These are phyloP conservation scores for Pisolithus microcarpus DNA, from an alignment of 768 basidiomycete genomes.

Conservation along the genomic window DNA sequence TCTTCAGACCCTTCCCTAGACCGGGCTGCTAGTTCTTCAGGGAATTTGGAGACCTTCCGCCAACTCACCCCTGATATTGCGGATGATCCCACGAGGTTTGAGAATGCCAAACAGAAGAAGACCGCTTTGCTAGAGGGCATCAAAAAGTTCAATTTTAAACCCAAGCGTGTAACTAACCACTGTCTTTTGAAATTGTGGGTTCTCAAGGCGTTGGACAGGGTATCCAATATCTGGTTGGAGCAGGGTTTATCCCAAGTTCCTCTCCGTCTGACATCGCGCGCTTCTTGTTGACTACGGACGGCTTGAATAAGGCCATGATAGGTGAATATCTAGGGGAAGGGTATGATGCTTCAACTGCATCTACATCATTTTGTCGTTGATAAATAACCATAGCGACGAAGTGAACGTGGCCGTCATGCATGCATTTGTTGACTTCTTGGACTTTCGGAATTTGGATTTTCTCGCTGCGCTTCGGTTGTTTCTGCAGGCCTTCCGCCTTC, in stretches of 20 bases:
- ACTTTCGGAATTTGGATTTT: constrained; percentile 76
- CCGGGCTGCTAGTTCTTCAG: constrained; percentile 38
- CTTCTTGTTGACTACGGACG: constrained; percentile 85
- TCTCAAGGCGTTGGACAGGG: constrained; percentile 45
- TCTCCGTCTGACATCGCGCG: constrained; percentile 72
- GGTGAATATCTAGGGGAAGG: constrained; percentile 98
- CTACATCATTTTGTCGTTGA: constrained; percentile 3
- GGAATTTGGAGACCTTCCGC: constrained; percentile 50
- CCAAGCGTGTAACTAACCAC: constrained; percentile 67
- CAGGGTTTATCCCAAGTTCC: constrained; percentile 74
- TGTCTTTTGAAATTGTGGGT: not conserved
- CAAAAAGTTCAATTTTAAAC: constrained; percentile 97
- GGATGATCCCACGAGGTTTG: constrained; percentile 92
- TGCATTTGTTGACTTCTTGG: constrained; percentile 89
- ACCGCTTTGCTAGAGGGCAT: constrained; percentile 91
- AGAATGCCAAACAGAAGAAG: constrained; percentile 94
- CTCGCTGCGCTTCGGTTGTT: constrained; percentile 86
- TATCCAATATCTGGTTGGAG: constrained; percentile 79
- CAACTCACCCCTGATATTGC: constrained; percentile 68
- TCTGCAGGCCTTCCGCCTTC: constrained; percentile 92
- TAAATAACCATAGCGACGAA: constrained; percentile 55
- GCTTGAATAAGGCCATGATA: constrained; percentile 90
- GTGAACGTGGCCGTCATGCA: constrained; percentile 93
- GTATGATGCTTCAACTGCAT: constrained; percentile 38
- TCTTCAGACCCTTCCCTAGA: constrained; percentile 55